A percentile compares a stretch with the other conserved stretches of the same genome.
These are phyloP conservation scores for Tetrahymena thermophila DNA, from an alignment of 73 alveolate genomes.

Conservation along the genomic window DNA sequence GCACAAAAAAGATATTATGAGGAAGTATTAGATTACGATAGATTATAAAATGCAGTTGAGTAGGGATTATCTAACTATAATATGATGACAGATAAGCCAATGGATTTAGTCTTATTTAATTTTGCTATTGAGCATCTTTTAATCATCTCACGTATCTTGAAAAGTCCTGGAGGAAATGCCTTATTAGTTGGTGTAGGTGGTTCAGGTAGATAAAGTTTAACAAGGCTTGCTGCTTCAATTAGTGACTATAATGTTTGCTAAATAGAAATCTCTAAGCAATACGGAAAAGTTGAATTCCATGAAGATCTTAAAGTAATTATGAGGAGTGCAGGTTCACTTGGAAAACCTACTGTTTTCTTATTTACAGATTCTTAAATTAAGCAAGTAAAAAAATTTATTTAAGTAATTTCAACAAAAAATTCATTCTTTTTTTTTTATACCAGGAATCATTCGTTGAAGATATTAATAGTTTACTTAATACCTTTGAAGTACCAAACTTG, in stretches of 20 bases:
- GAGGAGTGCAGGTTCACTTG: conserved; percentile 57
- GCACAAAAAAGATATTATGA: conserved; percentile 63
- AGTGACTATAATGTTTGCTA: conserved; percentile 85
- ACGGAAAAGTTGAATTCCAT: conserved; percentile 91
- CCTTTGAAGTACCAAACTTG: conserved; percentile 91
- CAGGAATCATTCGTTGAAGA: conserved; percentile 93
- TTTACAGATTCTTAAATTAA: conserved; percentile 62
- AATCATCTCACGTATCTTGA: conserved; percentile 88
- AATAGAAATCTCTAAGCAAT: conserved; percentile 94
- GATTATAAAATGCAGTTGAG: conserved; percentile 32
- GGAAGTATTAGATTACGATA: conserved; percentile 64
- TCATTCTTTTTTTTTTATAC: background rate
- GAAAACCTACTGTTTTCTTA: conserved; percentile 53
- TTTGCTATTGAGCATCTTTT: conserved; percentile 97
- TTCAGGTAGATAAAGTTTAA: conserved; percentile 94
- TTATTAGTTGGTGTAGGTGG: conserved; percentile 98
- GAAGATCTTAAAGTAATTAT: conserved; percentile 85
- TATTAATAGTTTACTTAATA: conserved; percentile 84
- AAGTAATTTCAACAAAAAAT: background rate
- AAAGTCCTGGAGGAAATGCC: conserved; percentile 99
- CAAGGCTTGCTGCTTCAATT: conserved; percentile 93
- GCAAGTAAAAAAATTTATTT: background rate
- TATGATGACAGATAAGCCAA: conserved; percentile 56
- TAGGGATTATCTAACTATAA: background rate
- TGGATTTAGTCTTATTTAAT: conserved; percentile 93